Base-by-base conservation (phyloP, 1,139 yeast genomes). In the Hansenula sp. region DNA sequence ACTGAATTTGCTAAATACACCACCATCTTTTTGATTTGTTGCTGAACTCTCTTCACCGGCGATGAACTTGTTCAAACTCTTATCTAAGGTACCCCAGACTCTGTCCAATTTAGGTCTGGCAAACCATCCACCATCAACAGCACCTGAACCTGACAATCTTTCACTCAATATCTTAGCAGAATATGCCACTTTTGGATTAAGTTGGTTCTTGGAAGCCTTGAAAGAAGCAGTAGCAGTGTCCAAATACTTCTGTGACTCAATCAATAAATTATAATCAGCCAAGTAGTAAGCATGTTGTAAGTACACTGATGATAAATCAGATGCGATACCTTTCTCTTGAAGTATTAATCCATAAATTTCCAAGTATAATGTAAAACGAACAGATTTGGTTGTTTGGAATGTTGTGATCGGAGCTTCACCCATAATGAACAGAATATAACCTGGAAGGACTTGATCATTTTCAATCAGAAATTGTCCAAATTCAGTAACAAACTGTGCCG, bases 21-120 rank as follows among this genome's bases (percentile, higher is more conserved):
- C 84, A 30, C 66, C 72, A 24, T 75, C 76, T 28, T 62, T 64
- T 2, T 55, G 30, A 26, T 18, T 33, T 5, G 6, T 3, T 7
- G 62, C 66, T 4, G 67, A 46, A 9, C 65, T 64, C n/a, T 51
- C 61, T 33, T 81, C 90, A 40, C 87, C 96, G 4, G 96, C 87
- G 47, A 92, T 92, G 58, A 90, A 87, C 60, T 88, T 88, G 54
- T 77, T 79, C 56, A 82, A 77, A n/a, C 82, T 75, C 53, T 77
- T 79, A 58, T 88, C 95, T 46, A 89, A 68, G 39, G 84, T 89
- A 9, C 90, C 92, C 94, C 95, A 85, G 44, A 89, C 82, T 55
- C 79, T 83, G 53, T 89, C 95, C 44, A 89, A 68, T 52, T 83
- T 85, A 13, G 94, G 95, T 56, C 80, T 81, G 29, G 84, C 71